A percentile compares a stretch with the other conserved stretches of the same genome.
phyloP scores from a whole-genome alignment of 2,329 filamentous ascomycete genomes.

The Cordyceps militaris region DNA sequence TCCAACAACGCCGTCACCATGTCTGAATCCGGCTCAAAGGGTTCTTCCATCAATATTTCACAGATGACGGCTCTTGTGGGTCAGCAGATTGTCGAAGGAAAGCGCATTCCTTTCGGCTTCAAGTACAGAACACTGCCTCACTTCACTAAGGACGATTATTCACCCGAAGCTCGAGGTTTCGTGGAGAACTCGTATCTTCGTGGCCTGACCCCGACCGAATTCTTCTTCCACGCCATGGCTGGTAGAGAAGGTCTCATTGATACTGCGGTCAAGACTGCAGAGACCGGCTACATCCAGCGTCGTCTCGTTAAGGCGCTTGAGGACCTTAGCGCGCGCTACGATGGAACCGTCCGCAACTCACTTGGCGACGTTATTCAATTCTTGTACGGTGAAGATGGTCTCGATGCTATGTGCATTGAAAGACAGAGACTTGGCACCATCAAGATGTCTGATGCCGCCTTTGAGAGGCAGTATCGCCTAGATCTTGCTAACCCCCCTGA shows the following conservation, averaged over 20 bases:
- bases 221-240: slow-evolving; percentile 99
- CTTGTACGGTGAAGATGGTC: slow-evolving; percentile 92
- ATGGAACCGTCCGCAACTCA: slow-evolving; percentile 94
- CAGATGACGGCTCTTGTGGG: slow-evolving; percentile 98
- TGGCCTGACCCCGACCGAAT: slow-evolving; percentile 89
- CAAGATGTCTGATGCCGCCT: slow-evolving; percentile 67
- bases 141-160: slow-evolving; percentile 99
- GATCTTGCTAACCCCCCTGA: slow-evolving; percentile 58
- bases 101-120: slow-evolving; percentile 98
- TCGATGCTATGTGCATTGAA: slow-evolving; percentile 91
- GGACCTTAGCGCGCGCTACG: slow-evolving; percentile 95
- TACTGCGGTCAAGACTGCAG: slow-evolving; percentile 97
- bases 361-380: slow-evolving; percentile 96
- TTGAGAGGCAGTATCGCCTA: slow-evolving; percentile 74
- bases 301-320: slow-evolving; percentile 96
- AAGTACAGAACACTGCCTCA: slow-evolving; percentile 95
- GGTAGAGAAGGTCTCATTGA: slow-evolving; percentile 99
- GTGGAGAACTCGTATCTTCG: slow-evolving; percentile 98
- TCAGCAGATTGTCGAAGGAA: slow-evolving; percentile 96
- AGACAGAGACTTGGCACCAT: slow-evolving; percentile 86
- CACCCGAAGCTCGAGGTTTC: slow-evolving; percentile 91
- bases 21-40: slow-evolving; percentile 95
- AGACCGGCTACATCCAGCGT: slow-evolving; percentile 98
- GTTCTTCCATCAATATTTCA: slow-evolving; percentile 98
- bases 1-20: slow-evolving; percentile 95